A percentile compares a stretch with the other conserved stretches of the same genome.
Evolutionary conservation across 176 grass and related monocot species (phyloP).

Genomic region (Oryza officinalis): DNA sequence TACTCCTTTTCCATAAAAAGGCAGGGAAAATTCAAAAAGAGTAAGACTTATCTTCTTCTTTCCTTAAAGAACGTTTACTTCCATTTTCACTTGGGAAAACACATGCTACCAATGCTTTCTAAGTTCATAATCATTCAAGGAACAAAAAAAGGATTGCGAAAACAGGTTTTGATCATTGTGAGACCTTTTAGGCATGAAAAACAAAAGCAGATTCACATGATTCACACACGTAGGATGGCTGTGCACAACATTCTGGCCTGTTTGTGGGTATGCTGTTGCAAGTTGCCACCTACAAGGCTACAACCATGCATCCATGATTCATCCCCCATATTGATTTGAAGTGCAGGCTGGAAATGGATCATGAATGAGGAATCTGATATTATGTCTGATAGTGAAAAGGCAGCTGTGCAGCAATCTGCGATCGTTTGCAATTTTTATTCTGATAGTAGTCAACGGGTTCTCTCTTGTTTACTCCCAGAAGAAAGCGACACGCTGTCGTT

Average conservation of each 20-base stretch:
- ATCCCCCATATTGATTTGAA: background rate
- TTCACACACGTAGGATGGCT: background rate
- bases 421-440: constrained; percentile 8
- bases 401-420: background rate
- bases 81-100: constrained; percentile 15
- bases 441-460: background rate
- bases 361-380: background rate
- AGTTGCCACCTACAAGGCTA: background rate
- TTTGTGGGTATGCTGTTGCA: background rate
- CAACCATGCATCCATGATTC: background rate
- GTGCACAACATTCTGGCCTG: background rate
- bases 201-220: background rate
- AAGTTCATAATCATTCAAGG: background rate
- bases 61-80: constrained; percentile 11
- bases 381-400: background rate
- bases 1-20: background rate
- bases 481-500: background rate
- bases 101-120: background rate
- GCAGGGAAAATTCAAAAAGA: constrained; percentile 37
- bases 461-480: background rate
- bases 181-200: background rate
- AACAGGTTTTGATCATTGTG: background rate
- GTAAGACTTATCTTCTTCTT: background rate
- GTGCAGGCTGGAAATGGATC: background rate
- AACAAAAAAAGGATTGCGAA: background rate